phyloP scores from a whole-genome alignment of 2,329 filamentous ascomycete genomes.

The Ophiocordyceps robertsii region DNA sequence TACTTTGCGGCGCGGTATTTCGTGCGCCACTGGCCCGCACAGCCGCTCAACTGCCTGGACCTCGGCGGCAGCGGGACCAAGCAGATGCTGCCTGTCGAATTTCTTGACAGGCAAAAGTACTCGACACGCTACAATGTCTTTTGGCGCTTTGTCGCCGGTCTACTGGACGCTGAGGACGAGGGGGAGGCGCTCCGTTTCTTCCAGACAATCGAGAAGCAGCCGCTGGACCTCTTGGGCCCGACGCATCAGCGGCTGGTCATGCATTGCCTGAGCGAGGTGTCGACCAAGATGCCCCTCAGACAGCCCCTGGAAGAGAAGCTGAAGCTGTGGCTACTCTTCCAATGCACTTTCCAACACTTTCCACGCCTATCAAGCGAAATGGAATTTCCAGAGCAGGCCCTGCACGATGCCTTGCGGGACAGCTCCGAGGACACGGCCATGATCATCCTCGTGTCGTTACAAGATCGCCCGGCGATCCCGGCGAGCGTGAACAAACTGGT shows the following conservation, averaged over 20 bases:
- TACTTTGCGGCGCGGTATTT: conserved; percentile 27
- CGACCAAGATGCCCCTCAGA: not conserved
- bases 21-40: conserved; percentile 14
- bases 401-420: not conserved
- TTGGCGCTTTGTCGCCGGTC: conserved; percentile 27
- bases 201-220: not conserved
- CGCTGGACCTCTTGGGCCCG: conserved; percentile 1
- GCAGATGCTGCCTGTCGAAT: conserved; percentile 5
- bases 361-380: not conserved
- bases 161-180: conserved; percentile 9
- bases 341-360: not conserved
- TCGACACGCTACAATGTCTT: conserved; percentile 22
- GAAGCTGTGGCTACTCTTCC: not conserved
- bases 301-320: not conserved
- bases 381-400: not conserved
- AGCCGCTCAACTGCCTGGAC: conserved; percentile 2
- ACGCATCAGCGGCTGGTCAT: conserved; percentile 1
- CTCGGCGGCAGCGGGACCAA: not conserved
- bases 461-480: no score
- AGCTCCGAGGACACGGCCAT: no score
- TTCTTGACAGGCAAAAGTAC: conserved; percentile 24
- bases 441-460: not conserved
- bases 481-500: no score
- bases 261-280: conserved; percentile 1
- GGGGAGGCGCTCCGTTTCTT: not conserved